These are phyloP conservation scores for Kodamaea sagamina DNA, from an alignment of 805 yeast genomes.

Conservation along the genomic window DNA sequence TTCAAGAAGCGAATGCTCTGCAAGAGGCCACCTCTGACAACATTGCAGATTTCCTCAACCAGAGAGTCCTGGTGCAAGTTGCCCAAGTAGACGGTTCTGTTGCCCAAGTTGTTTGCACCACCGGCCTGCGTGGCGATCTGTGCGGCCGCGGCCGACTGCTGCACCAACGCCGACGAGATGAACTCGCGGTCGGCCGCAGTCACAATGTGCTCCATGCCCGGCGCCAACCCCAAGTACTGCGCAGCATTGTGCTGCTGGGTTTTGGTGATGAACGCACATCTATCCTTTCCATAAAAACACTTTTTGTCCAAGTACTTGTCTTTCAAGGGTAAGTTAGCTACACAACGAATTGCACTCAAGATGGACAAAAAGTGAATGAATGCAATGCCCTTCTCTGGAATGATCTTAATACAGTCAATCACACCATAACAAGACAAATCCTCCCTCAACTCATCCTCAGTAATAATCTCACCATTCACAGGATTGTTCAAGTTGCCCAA, in stretches of 20 bases:
- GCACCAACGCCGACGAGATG: constrained; percentile 75
- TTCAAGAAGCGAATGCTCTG: constrained; percentile 78
- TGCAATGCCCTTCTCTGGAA: constrained; percentile 80
- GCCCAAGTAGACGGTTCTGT: constrained; percentile 90
- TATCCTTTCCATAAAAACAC: constrained; percentile 89
- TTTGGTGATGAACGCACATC: constrained; percentile 92
- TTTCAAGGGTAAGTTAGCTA: constrained; percentile 65
- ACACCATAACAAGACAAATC: constrained; percentile 77
- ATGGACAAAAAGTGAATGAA: constrained; percentile 90
- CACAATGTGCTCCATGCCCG: constrained; percentile 80
- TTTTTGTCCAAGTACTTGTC: constrained; percentile 74
- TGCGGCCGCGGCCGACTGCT: constrained; percentile 97
- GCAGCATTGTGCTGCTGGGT: constrained; percentile 98
- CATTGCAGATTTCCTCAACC: constrained; percentile 92
- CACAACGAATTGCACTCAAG: constrained; percentile 82
- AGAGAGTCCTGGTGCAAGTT: constrained; percentile 85
- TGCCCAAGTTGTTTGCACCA: constrained; percentile 88
- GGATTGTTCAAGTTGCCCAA: constrained; percentile 75
- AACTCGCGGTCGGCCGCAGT: constrained; percentile 67
- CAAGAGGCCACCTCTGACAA: constrained; percentile 90
- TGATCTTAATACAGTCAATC: constrained; percentile 80
- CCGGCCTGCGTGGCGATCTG: constrained; percentile 94
- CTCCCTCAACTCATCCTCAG: constrained; percentile 64
- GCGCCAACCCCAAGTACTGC: constrained; percentile 87
- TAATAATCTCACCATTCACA: constrained; percentile 43